These are phyloP conservation scores for Phytophthora brassicae DNA, from an alignment of 352 stramenopile species.

Conservation along the genomic window DNA sequence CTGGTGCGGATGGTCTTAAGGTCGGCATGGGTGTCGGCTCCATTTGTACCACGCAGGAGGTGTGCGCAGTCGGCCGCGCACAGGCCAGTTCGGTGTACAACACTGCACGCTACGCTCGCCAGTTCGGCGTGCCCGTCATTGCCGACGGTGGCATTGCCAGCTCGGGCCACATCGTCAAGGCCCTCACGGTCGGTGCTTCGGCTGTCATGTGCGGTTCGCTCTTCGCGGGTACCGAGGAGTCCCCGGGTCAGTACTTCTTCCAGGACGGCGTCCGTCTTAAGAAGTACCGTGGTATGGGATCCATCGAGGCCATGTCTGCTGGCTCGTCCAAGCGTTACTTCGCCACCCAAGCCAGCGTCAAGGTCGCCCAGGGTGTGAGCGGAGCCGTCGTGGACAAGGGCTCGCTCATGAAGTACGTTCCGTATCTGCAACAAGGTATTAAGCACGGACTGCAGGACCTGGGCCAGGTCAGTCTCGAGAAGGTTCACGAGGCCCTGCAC, in stretches of 20 bases:
- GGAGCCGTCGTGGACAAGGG: constrained; percentile 99
- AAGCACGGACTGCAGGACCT: constrained; percentile 99
- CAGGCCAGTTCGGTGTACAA: constrained; percentile 99
- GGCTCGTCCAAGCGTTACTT: constrained; percentile 95
- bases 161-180: constrained; percentile 99
- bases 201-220: constrained; percentile 99
- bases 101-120: constrained; percentile 93
- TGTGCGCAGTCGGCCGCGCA: constrained; percentile 97
- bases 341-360: constrained; percentile 90
- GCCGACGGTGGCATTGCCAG: constrained; percentile 98
- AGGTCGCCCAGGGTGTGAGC: constrained; percentile 99
- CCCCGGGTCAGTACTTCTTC: constrained; percentile 99
- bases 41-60: constrained; percentile 99
- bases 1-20: constrained; percentile 98
- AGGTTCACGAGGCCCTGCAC: constrained; percentile 83
- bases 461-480: constrained; percentile 90
- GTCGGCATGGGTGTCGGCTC: constrained; percentile 99
- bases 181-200: constrained; percentile 95
- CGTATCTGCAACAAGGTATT: constrained; percentile 98
- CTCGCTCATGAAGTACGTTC: constrained; percentile 98
- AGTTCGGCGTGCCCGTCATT: constrained; percentile 98
- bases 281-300: constrained; percentile 99
- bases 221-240: constrained; percentile 99
- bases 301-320: constrained; percentile 98
- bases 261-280: constrained; percentile 99